Evolutionary conservation across 2,329 filamentous ascomycete species (phyloP).

Genomic region (Cyphellophora europaea): DNA sequence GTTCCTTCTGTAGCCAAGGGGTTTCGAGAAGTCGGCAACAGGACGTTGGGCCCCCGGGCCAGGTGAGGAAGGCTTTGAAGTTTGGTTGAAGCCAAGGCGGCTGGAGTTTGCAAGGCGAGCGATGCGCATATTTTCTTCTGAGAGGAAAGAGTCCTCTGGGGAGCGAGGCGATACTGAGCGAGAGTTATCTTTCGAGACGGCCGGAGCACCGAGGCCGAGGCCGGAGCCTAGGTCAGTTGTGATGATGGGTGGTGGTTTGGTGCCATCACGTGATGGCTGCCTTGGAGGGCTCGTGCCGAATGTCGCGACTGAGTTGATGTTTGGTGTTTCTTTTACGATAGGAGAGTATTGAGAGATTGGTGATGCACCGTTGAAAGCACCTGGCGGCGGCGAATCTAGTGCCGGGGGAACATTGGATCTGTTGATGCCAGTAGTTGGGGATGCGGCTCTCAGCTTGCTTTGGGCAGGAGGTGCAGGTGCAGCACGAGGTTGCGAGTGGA

Average conservation of each 20-base stretch:
- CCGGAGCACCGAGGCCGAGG: background rate
- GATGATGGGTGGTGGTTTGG: conserved; percentile 7
- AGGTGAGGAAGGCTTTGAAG: background rate
- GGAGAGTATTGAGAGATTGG: conserved; percentile 20
- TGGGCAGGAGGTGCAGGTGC: conserved; percentile 2
- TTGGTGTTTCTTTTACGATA: conserved; percentile 16
- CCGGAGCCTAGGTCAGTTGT: conserved; percentile 6
- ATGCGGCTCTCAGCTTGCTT: conserved; percentile 14
- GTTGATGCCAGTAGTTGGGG: conserved; percentile 9
- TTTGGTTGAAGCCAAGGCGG: conserved; percentile 10
- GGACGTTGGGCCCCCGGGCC: background rate
- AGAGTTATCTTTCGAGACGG: background rate
- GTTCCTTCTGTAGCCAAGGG: background rate
- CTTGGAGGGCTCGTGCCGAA: background rate
- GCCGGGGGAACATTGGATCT: conserved; percentile 15
- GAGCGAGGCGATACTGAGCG: background rate
- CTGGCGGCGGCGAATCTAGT: conserved; percentile 13
- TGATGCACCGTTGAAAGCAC: conserved; percentile 18
- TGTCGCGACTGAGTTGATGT: conserved; percentile 1
- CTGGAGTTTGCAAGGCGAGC: conserved; percentile 16
- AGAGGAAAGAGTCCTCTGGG: conserved; percentile 7
- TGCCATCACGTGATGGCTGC: background rate
- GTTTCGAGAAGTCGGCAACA: background rate
- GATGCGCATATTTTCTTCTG: conserved; percentile 17
- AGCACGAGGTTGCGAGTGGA: conserved; percentile 1